Percentiles rank a stretch among this genome's conserved stretches.
Evolutionary conservation across 2,329 filamentous ascomycete genomes (phyloP).

Genomic region (Phialophora verrucosa): DNA sequence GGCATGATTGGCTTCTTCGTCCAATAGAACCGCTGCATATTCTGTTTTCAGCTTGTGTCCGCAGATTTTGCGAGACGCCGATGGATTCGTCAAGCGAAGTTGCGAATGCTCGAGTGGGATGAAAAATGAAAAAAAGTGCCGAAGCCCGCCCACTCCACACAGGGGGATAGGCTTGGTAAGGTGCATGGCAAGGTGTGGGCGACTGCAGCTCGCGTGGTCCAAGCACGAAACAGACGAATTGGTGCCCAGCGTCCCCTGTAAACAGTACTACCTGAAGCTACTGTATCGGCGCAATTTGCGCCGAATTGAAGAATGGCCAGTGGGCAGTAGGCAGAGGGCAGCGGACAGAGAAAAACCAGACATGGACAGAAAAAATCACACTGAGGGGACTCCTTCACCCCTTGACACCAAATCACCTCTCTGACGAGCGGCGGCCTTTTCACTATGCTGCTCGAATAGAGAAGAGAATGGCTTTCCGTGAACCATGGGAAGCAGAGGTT

Average conservation of each 20-base stretch:
- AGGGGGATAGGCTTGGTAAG: constrained; percentile 6
- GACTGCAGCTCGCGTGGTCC: constrained; percentile 10
- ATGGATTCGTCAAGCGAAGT: constrained; percentile 23
- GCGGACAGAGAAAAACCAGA: background rate
- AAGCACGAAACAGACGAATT: constrained; percentile 6
- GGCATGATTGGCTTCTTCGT: background rate
- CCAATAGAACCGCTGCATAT: background rate
- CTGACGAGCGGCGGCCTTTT: background rate
- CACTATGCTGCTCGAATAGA: background rate
- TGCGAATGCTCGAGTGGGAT: constrained; percentile 6
- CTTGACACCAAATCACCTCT: background rate
- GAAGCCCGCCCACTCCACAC: constrained; percentile 8
- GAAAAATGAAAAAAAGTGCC: constrained; percentile 11
- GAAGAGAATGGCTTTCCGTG: background rate
- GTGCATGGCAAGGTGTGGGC: constrained; percentile 1
- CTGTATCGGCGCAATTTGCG: background rate
- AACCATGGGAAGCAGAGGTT: background rate
- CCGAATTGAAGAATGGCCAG: background rate
- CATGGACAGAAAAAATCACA: background rate
- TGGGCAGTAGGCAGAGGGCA: background rate
- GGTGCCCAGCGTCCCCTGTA: background rate
- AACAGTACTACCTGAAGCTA: background rate
- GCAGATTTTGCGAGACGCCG: constrained; percentile 9
- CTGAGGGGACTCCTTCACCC: background rate
- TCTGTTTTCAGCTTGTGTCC: background rate